Evolutionary conservation across 2,329 filamentous ascomycete species (phyloP).

Genomic region (Beauveria medogensis): DNA sequence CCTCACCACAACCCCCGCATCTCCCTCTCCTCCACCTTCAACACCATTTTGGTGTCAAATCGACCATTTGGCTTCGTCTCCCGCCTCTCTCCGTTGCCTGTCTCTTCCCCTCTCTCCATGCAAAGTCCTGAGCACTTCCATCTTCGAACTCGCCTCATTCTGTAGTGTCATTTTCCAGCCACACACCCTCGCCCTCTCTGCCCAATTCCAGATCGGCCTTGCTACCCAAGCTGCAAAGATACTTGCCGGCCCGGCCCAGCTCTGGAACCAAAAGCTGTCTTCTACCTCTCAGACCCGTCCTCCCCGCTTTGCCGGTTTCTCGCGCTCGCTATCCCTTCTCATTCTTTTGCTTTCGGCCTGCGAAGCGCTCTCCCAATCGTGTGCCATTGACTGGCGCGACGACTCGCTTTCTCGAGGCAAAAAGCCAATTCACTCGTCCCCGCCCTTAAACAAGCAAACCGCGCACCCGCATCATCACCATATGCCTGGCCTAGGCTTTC

Average conservation of each 20-base stretch:
- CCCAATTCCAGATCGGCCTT: neutral
- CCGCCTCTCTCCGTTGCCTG: neutral
- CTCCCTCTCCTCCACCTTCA: conserved; percentile 2
- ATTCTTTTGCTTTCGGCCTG: conserved; percentile 2
- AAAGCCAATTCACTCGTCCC: neutral
- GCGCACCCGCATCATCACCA: conserved; percentile 15
- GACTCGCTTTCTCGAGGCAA: neutral
- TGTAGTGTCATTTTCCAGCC: neutral
- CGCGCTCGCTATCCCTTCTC: conserved; percentile 11
- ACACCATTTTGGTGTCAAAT: neutral
- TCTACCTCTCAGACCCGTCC: neutral
- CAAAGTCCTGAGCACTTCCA: neutral
- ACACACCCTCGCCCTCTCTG: neutral
- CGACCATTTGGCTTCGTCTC: neutral
- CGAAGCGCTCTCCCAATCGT: neutral
- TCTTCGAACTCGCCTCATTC: neutral
- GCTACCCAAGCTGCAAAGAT: neutral
- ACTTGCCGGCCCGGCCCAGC: neutral
- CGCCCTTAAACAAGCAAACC: neutral
- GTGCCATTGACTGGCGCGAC: conserved; percentile 5
- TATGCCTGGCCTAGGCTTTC: conserved; percentile 93
- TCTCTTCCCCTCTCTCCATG: neutral
- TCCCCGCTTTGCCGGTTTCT: conserved; percentile 2
- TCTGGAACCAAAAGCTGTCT: neutral
- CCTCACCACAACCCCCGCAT: conserved; percentile 3